phyloP scores from a whole-genome alignment of 2,329 filamentous ascomycete species.

The Xylariomycetidae sp. region DNA sequence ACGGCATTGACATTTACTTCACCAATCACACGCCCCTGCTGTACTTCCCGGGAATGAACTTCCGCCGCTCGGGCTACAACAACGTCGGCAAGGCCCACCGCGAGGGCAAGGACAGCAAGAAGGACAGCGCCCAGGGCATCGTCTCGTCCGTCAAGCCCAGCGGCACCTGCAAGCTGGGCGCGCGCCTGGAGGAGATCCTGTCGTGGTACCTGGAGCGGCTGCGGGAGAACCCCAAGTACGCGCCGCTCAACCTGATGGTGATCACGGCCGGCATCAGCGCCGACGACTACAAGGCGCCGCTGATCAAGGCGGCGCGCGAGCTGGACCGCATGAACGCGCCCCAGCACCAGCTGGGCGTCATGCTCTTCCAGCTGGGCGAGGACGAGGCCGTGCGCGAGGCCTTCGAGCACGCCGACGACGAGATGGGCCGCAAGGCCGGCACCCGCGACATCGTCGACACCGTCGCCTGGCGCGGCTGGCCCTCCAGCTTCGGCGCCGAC shows the following conservation, averaged over 20 bases:
- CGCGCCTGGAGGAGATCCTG: constrained; percentile 19
- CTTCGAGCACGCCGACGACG: constrained; percentile 20
- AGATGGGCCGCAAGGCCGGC: constrained; percentile 13
- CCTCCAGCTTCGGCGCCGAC: constrained; percentile 14
- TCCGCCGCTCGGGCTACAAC: constrained; percentile 22
- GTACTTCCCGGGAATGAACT: constrained; percentile 18
- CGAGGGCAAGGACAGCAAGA: constrained; percentile 11
- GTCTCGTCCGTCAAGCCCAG: constrained; percentile 19
- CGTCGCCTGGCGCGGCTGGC: constrained; percentile 19
- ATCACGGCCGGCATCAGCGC: constrained; percentile 20
- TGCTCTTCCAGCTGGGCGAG: constrained; percentile 21
- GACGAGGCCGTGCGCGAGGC: constrained; percentile 15
- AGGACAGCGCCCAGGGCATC: constrained; percentile 19
- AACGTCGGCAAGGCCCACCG: constrained; percentile 19
- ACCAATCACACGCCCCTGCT: constrained; percentile 15
- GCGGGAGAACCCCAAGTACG: constrained; percentile 18
- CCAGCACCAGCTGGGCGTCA: constrained; percentile 35
- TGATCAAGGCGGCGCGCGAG: constrained; percentile 11
- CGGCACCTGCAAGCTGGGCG: constrained; percentile 23
- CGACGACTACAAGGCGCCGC: constrained; percentile 15
- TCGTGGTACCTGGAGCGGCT: constrained; percentile 24
- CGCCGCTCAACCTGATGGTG: constrained; percentile 23
- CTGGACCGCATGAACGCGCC: constrained; percentile 14
- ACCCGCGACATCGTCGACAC: constrained; percentile 21
- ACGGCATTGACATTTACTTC: constrained; percentile 54